phyloP scores from a whole-genome alignment of 108 stramenopile genomes.

The Nitzschia sp. region DNA sequence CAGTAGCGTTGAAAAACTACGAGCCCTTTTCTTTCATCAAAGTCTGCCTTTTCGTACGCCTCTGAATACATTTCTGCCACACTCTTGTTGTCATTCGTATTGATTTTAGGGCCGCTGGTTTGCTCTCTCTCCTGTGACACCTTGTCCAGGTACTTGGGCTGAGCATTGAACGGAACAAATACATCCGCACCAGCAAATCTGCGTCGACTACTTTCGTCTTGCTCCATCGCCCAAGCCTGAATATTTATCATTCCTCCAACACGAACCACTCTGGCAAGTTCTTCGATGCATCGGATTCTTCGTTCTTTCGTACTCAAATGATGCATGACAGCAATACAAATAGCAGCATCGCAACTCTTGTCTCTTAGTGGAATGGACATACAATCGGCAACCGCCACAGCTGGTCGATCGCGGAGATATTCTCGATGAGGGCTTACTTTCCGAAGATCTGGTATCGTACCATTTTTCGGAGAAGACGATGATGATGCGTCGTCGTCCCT shows the following conservation, averaged over 20 bases:
- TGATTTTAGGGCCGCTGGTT: not conserved
- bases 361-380: constrained; percentile 84
- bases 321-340: constrained; percentile 99
- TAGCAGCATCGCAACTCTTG: constrained; percentile 90
- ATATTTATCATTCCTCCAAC: constrained; percentile 86
- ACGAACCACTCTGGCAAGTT: constrained; percentile 83
- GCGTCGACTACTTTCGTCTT: constrained; percentile 74
- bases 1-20: constrained; percentile 97
- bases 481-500: constrained; percentile 7
- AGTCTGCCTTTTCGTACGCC: constrained; percentile 73
- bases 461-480: not conserved
- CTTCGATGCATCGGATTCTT: constrained; percentile 81
- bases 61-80: constrained; percentile 77
- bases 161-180: constrained; percentile 97
- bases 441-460: constrained; percentile 59
- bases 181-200: constrained; percentile 91
- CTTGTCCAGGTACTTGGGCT: constrained; percentile 74
- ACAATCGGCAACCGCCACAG: constrained; percentile 89
- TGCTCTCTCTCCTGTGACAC: constrained; percentile 3
- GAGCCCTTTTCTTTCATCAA: constrained; percentile 81
- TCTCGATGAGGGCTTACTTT: constrained; percentile 48
- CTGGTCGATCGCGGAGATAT: constrained; percentile 60
- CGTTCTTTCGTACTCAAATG: constrained; percentile 90
- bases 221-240: constrained; percentile 98
- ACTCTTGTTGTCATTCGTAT: constrained; percentile 41